Evolutionary conservation across 139 green algal species (phyloP).

Genomic region (Tetradesmus lagerheimii): DNA sequence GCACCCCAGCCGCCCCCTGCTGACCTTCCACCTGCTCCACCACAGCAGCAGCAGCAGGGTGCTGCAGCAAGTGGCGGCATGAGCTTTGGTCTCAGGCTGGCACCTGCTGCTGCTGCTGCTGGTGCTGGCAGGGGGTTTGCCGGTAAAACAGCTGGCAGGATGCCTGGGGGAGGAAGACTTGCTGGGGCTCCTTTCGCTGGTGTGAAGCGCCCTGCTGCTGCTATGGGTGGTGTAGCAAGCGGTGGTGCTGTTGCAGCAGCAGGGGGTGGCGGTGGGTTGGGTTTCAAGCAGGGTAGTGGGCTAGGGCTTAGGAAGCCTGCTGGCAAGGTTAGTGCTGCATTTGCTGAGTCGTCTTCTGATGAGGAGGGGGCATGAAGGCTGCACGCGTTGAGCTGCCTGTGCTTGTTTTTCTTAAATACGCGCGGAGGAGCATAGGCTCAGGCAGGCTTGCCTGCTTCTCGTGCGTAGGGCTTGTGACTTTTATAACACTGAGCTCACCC

Average conservation of each 20-base stretch:
- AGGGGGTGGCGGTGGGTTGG: not conserved
- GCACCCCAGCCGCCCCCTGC: not conserved
- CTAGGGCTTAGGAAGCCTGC: not conserved
- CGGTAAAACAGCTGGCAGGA: not conserved
- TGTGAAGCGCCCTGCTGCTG: not conserved
- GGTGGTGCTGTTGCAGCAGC: not conserved
- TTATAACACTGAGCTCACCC: too few species aligned
- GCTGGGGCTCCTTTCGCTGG: not conserved
- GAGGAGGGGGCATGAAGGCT: not conserved
- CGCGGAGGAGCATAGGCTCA: too few species aligned
- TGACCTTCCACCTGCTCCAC: not conserved
- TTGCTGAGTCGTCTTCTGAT: slow-evolving; percentile 43
- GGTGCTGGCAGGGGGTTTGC: not conserved
- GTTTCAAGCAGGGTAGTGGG: not conserved
- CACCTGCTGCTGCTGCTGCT: not conserved
- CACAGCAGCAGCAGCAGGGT: not conserved
- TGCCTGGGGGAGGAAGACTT: not conserved
- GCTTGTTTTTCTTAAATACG: too few species aligned
- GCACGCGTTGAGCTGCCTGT: not conserved
- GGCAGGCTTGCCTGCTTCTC: too few species aligned
- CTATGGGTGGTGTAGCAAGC: not conserved
- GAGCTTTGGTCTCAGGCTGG: not conserved
- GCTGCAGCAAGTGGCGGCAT: not conserved
- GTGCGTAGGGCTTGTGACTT: too few species aligned
- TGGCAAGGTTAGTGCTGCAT: slow-evolving; percentile 27